A percentile compares a stretch with the other conserved stretches of the same genome.
Evolutionary conservation across 345 rosid genomes (phyloP).

Genomic region (Dimocarpus longan): DNA sequence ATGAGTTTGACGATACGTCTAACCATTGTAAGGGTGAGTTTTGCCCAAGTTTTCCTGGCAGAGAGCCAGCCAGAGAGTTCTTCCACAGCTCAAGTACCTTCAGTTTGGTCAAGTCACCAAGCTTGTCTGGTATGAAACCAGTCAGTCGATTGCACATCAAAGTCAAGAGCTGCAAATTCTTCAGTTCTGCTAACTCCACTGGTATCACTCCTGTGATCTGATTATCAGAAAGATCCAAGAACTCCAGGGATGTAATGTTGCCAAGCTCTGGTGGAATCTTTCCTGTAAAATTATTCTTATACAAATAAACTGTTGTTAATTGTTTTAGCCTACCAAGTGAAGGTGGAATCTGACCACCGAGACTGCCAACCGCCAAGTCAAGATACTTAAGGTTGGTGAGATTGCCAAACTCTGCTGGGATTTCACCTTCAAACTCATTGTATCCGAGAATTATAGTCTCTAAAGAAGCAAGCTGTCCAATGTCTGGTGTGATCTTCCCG

Average conservation of each 20-base stretch:
- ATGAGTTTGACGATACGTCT: conserved; percentile 70
- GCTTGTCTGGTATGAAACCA: conserved; percentile 51
- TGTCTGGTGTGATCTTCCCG: conserved; percentile 58
- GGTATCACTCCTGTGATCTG: conserved; percentile 73
- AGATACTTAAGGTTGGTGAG: conserved; percentile 64
- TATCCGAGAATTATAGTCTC: conserved; percentile 74
- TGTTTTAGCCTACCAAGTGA: conserved; percentile 53
- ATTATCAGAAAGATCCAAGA: conserved; percentile 75
- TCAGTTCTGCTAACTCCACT: conserved; percentile 46
- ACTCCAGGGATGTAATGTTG: conserved; percentile 51
- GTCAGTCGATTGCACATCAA: conserved; percentile 70
- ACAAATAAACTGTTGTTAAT: conserved; percentile 68
- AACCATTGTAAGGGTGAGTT: conserved; percentile 65
- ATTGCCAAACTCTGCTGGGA: conserved; percentile 72
- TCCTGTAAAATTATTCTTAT: conserved; percentile 62
- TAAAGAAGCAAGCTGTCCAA: conserved; percentile 60
- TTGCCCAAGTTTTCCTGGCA: conserved; percentile 63
- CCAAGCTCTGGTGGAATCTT: conserved; percentile 66
- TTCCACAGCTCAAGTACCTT: conserved; percentile 78
- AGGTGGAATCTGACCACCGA: conserved; percentile 64
- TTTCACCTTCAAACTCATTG: conserved; percentile 64
- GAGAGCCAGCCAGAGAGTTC: conserved; percentile 59
- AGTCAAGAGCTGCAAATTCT: conserved; percentile 67
- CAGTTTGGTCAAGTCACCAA: conserved; percentile 60
- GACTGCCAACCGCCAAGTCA: conserved; percentile 72